These are phyloP conservation scores for Sarocladium oryzae DNA, from an alignment of 2,329 filamentous ascomycete species.

Conservation along the genomic window DNA sequence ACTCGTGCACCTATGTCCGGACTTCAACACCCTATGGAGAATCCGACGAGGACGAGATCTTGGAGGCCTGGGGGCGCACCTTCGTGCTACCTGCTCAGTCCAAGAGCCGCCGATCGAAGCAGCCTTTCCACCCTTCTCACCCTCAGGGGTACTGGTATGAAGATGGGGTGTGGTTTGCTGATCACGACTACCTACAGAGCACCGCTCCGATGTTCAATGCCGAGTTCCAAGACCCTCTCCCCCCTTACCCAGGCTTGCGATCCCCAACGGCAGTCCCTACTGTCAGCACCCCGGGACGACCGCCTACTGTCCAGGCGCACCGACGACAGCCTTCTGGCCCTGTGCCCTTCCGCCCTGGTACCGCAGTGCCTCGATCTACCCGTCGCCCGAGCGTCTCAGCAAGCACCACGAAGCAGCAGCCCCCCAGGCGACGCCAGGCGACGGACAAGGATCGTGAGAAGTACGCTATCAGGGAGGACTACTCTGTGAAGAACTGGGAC, in stretches of 20 bases:
- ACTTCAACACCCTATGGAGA: constrained; percentile 53
- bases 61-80: constrained; percentile 47
- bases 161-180: constrained; percentile 51
- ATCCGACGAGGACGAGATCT: constrained; percentile 57
- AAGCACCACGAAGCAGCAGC: constrained; percentile 15
- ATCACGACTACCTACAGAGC: constrained; percentile 52
- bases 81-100: constrained; percentile 47
- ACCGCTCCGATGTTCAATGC: constrained; percentile 2
- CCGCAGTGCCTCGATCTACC: constrained; percentile 33
- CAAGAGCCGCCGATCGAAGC: constrained; percentile 17
- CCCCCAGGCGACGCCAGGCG: constrained; percentile 27
- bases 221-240: constrained; percentile 5
- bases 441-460: constrained; percentile 53
- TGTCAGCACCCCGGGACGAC: constrained; percentile 20
- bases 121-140: constrained; percentile 9
- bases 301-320: constrained; percentile 37
- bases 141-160: constrained; percentile 22
- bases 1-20: constrained; percentile 53
- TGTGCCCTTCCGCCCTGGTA: constrained; percentile 36
- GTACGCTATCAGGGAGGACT: constrained; percentile 78
- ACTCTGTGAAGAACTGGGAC: constrained; percentile 98
- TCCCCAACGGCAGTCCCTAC: constrained; percentile 4
- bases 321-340: constrained; percentile 42
- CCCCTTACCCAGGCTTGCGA: constrained; percentile 8
- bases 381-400: constrained; percentile 34